A percentile compares a stretch with the other conserved stretches of the same genome.
These are phyloP conservation scores for Teratosphaeriaceae sp. DNA, from an alignment of 2,329 filamentous ascomycete species.

Conservation along the genomic window DNA sequence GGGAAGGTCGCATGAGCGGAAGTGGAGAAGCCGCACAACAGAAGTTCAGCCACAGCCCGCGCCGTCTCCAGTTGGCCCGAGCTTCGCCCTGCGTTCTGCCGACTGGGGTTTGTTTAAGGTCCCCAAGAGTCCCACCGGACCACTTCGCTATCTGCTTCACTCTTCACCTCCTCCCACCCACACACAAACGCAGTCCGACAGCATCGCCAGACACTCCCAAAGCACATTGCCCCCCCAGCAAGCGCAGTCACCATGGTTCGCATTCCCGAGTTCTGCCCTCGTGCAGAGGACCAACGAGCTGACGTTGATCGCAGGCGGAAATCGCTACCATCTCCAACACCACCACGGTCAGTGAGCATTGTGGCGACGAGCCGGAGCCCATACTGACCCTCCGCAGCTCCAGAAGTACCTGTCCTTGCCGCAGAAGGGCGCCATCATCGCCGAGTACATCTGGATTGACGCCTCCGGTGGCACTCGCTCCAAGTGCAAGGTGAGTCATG, in stretches of 20 bases:
- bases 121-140: neutral
- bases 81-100: neutral
- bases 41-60: no score
- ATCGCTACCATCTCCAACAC: slow-evolving; percentile 38
- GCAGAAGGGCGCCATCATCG: slow-evolving; percentile 83
- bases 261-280: neutral
- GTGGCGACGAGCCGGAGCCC: neutral
- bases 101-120: neutral
- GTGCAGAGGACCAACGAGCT: neutral
- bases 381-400: slow-evolving; percentile 55
- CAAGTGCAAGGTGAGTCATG: slow-evolving; percentile 81
- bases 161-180: neutral
- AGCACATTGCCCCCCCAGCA: neutral
- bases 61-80: no score
- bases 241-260: slow-evolving; percentile 5
- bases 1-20: neutral
- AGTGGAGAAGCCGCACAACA: no score
- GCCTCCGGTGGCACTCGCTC: slow-evolving; percentile 75
- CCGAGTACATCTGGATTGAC: slow-evolving; percentile 97
- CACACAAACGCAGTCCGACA: no score
- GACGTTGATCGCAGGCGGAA: slow-evolving; percentile 14
- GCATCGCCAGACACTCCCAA: neutral
- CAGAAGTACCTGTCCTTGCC: slow-evolving; percentile 86
- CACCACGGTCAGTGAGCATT: slow-evolving; percentile 35
- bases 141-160: neutral